These are phyloP conservation scores for Rosa persica DNA, from an alignment of 306 rosid genomes.

Conservation along the genomic window DNA sequence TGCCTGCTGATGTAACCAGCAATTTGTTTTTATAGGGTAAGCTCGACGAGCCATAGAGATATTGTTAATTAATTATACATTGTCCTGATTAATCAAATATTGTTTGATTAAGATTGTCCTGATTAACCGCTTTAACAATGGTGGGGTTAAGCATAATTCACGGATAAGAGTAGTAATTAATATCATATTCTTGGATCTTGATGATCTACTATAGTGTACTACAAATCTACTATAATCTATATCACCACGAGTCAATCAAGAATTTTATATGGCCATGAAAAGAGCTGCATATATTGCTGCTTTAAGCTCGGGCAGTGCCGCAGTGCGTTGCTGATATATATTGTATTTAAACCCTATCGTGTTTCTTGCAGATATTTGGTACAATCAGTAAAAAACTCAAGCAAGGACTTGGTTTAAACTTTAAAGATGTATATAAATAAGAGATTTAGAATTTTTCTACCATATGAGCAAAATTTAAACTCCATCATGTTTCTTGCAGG, in stretches of 20 bases:
- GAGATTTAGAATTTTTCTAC: neutral
- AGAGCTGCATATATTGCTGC: neutral
- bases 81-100: neutral
- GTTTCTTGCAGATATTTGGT: neutral
- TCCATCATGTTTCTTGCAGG: neutral
- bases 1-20: constrained; percentile 1
- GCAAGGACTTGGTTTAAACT: neutral
- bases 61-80: neutral
- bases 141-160: neutral
- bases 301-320: neutral
- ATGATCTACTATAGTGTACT: neutral
- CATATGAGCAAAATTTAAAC: neutral
- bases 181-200: constrained; percentile 13
- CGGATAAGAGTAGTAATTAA: neutral
- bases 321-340: neutral
- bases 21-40: neutral
- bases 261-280: constrained; percentile 2
- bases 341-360: neutral
- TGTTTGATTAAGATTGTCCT: neutral
- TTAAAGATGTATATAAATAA: neutral
- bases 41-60: neutral
- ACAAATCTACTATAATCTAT: neutral
- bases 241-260: neutral
- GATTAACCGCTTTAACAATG: neutral
- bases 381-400: neutral